phyloP scores from a whole-genome alignment of 257 asterid genomes.

The Cordia subcordata region DNA sequence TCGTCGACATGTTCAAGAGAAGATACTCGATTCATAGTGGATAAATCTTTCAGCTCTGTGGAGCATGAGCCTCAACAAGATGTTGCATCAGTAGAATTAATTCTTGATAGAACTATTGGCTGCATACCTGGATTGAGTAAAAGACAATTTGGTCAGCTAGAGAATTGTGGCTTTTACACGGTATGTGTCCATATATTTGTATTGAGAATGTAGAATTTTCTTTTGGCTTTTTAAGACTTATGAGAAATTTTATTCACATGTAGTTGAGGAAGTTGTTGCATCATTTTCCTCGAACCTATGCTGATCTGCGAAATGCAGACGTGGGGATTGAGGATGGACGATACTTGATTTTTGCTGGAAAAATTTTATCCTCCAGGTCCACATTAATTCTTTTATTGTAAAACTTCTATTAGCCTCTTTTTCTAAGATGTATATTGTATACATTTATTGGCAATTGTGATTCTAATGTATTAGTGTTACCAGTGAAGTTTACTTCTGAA shows the following conservation, averaged over 20 bases:
- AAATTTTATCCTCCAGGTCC: slow-evolving; percentile 75
- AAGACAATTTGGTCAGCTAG: slow-evolving; percentile 58
- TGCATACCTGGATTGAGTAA: slow-evolving; percentile 68
- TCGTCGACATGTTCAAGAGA: slow-evolving; percentile 24
- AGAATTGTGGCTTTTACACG: slow-evolving; percentile 78
- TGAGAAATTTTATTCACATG: slow-evolving; percentile 31
- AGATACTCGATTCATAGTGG: slow-evolving; percentile 26
- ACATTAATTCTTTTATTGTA: not conserved
- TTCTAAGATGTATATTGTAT: not conserved
- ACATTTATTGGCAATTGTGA: no score
- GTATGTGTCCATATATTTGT: slow-evolving; percentile 33
- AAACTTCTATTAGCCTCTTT: slow-evolving; percentile 2
- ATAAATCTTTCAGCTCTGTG: slow-evolving; percentile 21
- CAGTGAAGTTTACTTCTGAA: no score
- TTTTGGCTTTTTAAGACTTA: slow-evolving; percentile 24
- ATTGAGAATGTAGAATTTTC: slow-evolving; percentile 4
- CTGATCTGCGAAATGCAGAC: slow-evolving; percentile 83
- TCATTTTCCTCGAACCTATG: slow-evolving; percentile 97
- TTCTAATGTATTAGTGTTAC: no score
- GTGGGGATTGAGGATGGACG: slow-evolving; percentile 82
- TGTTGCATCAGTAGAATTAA: slow-evolving; percentile 41
- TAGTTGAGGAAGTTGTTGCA: slow-evolving; percentile 85
- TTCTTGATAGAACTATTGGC: slow-evolving; percentile 59
- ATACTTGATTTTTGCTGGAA: slow-evolving; percentile 81
- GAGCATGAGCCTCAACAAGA: slow-evolving; percentile 28